These are phyloP conservation scores for Centella asiatica DNA, from an alignment of 129 eudicot genomes.

Conservation along the genomic window DNA sequence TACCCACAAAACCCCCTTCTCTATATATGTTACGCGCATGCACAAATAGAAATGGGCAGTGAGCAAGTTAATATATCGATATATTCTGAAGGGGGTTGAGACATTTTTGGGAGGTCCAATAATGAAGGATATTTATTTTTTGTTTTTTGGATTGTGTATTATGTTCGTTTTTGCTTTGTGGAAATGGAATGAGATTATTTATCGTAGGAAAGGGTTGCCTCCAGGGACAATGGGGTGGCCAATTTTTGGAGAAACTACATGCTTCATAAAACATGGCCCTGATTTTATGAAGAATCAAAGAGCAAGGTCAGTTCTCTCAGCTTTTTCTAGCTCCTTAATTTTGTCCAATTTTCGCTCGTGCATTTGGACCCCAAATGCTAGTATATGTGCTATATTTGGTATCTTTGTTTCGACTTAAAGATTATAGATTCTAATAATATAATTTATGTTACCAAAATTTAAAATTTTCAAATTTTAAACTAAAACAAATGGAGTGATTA, in stretches of 20 bases:
- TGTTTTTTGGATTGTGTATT: neutral
- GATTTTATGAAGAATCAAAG: constrained; percentile 6
- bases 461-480: too few relatives aligned
- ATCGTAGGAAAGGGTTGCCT: constrained; percentile 4
- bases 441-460: too few relatives aligned
- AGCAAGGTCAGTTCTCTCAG: neutral
- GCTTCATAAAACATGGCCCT: constrained; percentile 4
- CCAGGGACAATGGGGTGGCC: constrained; percentile 5
- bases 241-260: constrained; percentile 1
- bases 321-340: neutral
- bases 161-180: neutral
- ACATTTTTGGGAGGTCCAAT: neutral
- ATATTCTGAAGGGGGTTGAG: neutral
- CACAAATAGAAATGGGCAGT: neutral
- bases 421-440: too few relatives aligned
- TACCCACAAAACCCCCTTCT: too few relatives aligned
- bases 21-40: too few relatives aligned
- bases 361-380: too few relatives aligned
- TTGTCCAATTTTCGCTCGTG: neutral
- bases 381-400: too few relatives aligned
- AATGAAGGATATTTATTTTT: neutral
- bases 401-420: too few relatives aligned
- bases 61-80: too few relatives aligned
- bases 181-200: neutral
- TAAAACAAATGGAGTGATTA: too few relatives aligned